These are phyloP conservation scores for Raffaelea arxii DNA, from an alignment of 2,329 filamentous ascomycete species.

Conservation along the genomic window DNA sequence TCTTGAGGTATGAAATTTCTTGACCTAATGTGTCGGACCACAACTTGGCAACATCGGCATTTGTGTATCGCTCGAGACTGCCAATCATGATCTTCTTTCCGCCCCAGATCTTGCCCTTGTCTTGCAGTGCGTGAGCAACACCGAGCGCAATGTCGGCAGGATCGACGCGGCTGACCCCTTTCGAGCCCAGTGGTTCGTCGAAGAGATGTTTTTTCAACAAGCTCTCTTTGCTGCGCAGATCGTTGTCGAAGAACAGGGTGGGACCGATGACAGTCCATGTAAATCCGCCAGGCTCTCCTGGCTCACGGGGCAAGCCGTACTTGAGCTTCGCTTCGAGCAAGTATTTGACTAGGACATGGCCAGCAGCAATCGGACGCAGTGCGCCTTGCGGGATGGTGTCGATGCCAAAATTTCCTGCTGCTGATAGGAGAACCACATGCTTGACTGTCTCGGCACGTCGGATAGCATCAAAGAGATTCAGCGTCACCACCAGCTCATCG, in stretches of 20 bases:
- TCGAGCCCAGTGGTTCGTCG: background rate
- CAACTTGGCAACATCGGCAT: background rate
- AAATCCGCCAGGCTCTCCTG: background rate
- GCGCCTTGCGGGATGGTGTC: background rate
- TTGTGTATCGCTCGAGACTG: background rate
- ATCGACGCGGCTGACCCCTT: background rate
- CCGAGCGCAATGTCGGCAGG: background rate
- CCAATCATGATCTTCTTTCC: background rate
- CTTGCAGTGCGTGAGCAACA: background rate
- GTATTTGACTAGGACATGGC: background rate
- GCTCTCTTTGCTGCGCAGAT: background rate
- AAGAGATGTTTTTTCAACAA: background rate
- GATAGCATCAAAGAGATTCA: background rate
- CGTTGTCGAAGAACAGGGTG: background rate
- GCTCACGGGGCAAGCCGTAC: background rate
- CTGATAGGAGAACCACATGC: background rate
- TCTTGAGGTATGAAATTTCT: background rate
- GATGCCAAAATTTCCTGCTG: background rate
- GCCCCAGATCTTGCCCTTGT: background rate
- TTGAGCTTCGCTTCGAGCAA: background rate
- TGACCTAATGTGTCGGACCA: background rate
- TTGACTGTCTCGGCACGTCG: background rate
- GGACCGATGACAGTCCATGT: background rate
- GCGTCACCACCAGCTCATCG: background rate
- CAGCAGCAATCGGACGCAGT: background rate